Base-by-base conservation (phyloP, 352 stramenopile species). In the Globisporangium cylindrosporum region DNA sequence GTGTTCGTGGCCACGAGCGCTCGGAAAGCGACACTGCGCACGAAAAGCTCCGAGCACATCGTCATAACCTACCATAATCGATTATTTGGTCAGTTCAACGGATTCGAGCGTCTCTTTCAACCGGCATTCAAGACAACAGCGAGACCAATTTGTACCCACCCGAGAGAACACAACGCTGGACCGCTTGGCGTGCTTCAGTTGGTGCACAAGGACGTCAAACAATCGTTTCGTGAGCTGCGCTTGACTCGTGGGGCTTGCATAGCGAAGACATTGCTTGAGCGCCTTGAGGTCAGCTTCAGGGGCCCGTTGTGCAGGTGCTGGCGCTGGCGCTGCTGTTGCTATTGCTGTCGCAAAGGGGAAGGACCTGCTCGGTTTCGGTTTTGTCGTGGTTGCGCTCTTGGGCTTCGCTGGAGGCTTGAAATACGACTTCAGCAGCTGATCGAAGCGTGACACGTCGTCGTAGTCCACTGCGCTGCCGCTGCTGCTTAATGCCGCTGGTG, bases 21-120 rank as follows among this genome's bases (percentile, higher is more conserved):
- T 43, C 85, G 83, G 51, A 91, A 89, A 5, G 49, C 74, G 29
- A 73, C 68, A 9, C 83, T 90, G 10, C 83, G 78, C 56, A 75
- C 71, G 66, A 93, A 93, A 36, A 93, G 68, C 72, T 88, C 82
- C 14, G 46, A 55, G 60, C 79, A 83, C 1, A 92, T 61, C 55
- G 41, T 46, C 12, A 90, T 14, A 1, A 59, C 63, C 73, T 59
- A 15, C 22, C 61, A 22, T 48, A 9, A 32, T 18, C 14, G 15
- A 63, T 4, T 38, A 55, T 56, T 29, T 55, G 25, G 58, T 71
- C 41, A 48, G 41, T n/a, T 48, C 41, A 48, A 48, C 3, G 15
- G 10, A 18, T 43, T n/a, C 41, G 8, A 48, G 41, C 41, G 5
- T 46, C 38, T 20, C 12, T 46, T 20, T n/a, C 15, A 20, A 15